phyloP scores from a whole-genome alignment of 1,139 yeast genomes.

The Candida sp. region DNA sequence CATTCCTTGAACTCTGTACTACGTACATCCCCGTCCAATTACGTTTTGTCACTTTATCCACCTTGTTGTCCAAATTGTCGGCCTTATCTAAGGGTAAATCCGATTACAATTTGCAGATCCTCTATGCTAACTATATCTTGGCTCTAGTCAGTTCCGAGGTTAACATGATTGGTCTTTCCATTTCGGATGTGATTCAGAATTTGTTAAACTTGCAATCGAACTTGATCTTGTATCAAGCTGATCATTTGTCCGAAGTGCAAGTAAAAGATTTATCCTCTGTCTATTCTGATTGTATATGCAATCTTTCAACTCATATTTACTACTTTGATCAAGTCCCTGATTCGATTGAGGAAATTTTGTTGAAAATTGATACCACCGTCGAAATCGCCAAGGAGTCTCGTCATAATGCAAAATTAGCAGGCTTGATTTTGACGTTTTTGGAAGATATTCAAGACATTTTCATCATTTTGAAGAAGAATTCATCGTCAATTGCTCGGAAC shows the following conservation, averaged over 20 bases:
- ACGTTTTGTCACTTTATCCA: conserved; percentile 62
- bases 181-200: conserved; percentile 73
- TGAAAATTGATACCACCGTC: conserved; percentile 29
- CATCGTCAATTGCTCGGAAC: conserved; percentile 36
- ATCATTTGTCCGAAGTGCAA: conserved; percentile 17
- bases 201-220: conserved; percentile 58
- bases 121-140: conserved; percentile 53
- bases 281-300: conserved; percentile 51
- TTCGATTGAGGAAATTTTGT: conserved; percentile 55
- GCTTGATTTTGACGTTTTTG: conserved; percentile 27
- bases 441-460: conserved; percentile 31
- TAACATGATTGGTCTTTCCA: conserved; percentile 84
- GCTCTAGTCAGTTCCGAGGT: conserved; percentile 75
- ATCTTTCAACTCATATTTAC: conserved; percentile 68
- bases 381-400: conserved; percentile 9
- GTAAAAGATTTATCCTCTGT: conserved; percentile 23
- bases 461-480: conserved; percentile 22
- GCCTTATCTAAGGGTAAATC: conserved; percentile 13
- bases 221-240: conserved; percentile 28
- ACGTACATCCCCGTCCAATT: conserved; percentile 88
- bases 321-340: conserved; percentile 82
- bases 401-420: conserved; percentile 13
- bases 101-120: conserved; percentile 37
- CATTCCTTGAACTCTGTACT: conserved; percentile 62
- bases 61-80: conserved; percentile 33